Evolutionary conservation across 2,329 filamentous ascomycete species (phyloP).

Genomic region (Colletotrichum sp.): DNA sequence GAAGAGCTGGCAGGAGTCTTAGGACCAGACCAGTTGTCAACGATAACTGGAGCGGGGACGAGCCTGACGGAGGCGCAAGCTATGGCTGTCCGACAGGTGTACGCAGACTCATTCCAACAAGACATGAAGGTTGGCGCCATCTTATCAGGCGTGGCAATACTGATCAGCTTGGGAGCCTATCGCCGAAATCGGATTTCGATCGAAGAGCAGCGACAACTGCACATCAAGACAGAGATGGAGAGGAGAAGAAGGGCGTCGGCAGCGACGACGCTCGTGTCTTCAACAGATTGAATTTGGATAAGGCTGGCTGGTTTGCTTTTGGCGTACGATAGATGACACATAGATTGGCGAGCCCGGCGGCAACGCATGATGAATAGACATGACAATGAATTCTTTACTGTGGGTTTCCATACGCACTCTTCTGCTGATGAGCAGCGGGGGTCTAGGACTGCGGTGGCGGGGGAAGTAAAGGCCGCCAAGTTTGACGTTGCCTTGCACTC

Average conservation of each 20-base stretch:
- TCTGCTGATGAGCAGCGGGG: background rate
- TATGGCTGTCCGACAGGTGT: constrained; percentile 38
- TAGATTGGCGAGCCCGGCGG: background rate
- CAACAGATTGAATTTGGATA: constrained; percentile 4
- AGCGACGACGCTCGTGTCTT: constrained; percentile 12
- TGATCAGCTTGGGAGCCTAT: constrained; percentile 45
- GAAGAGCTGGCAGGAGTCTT: constrained; percentile 32
- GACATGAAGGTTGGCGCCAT: constrained; percentile 53
- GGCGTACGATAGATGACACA: background rate
- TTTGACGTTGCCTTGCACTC: background rate
- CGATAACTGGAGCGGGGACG: constrained; percentile 24
- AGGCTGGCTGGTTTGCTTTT: background rate
- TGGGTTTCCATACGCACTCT: background rate
- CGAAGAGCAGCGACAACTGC: constrained; percentile 25
- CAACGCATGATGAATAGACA: background rate
- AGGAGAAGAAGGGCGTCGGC: constrained; percentile 10
- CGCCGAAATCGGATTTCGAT: constrained; percentile 34
- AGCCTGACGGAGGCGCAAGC: constrained; percentile 32
- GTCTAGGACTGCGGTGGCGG: background rate
- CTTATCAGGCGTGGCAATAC: constrained; percentile 42
- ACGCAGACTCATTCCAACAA: constrained; percentile 47
- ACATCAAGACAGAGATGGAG: constrained; percentile 4
- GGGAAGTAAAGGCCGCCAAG: background rate
- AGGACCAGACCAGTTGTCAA: constrained; percentile 30
- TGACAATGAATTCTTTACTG: background rate